These are phyloP conservation scores for Amaranthus cruentus DNA, from an alignment of 148 eudicot species.

Conservation along the genomic window DNA sequence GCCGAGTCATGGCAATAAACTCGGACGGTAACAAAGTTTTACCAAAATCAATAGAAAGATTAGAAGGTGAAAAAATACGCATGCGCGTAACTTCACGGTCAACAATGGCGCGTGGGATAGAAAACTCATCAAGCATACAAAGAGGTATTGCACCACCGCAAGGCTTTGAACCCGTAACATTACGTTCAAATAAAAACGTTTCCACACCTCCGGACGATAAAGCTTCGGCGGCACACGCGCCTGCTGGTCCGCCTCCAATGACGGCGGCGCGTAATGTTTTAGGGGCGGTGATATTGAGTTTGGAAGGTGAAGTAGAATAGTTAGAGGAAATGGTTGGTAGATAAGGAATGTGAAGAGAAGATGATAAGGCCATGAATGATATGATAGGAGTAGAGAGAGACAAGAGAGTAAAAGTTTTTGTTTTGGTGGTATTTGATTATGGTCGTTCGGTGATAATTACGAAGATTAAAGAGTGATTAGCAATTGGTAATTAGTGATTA, in stretches of 20 bases:
- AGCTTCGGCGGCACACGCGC: conserved; percentile 79
- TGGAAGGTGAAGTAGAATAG: conserved; percentile 16
- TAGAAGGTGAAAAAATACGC: conserved; percentile 82
- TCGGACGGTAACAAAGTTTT: conserved; percentile 66
- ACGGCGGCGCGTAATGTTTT: conserved; percentile 66
- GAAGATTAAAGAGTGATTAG: neutral
- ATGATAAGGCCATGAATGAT: conserved; percentile 36
- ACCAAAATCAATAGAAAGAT: conserved; percentile 73
- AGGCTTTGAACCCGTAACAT: conserved; percentile 67
- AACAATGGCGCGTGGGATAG: conserved; percentile 54
- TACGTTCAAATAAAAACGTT: conserved; percentile 81
- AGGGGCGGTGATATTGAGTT: conserved; percentile 19
- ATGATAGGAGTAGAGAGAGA: neutral
- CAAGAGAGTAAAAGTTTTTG: too few species aligned
- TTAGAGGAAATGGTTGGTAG: conserved; percentile 32
- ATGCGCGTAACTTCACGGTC: conserved; percentile 78
- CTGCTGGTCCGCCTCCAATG: conserved; percentile 89
- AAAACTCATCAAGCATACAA: conserved; percentile 86
- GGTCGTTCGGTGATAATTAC: neutral
- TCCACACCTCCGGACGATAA: conserved; percentile 68
- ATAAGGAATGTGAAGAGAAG: conserved; percentile 19
- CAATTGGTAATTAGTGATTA: neutral
- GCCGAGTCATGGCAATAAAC: conserved; percentile 90
- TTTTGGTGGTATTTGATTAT: too few species aligned
- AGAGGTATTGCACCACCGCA: conserved; percentile 96